Evolutionary conservation across 768 basidiomycete genomes (phyloP).

Genomic region (Lactarius psammicola): DNA sequence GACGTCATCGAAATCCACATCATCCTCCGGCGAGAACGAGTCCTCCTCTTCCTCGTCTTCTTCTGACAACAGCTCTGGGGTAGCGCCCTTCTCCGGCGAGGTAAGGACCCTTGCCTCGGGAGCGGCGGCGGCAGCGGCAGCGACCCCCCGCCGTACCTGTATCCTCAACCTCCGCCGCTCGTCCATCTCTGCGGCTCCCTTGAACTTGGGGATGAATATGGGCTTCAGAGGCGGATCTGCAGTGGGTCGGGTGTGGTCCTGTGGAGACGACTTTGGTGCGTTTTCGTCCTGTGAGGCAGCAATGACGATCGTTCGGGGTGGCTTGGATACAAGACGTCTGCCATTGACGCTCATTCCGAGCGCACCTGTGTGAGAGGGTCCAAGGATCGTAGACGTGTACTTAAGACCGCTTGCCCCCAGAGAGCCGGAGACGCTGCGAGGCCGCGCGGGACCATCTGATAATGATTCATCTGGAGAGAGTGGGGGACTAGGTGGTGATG

Average conservation of each 20-base stretch:
- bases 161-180: slow-evolving; percentile 63
- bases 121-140: slow-evolving; percentile 28
- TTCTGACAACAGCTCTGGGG: slow-evolving; percentile 50
- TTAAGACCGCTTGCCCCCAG: slow-evolving; percentile 60
- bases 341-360: slow-evolving; percentile 76
- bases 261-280: slow-evolving; percentile 15
- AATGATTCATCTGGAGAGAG: slow-evolving; percentile 69
- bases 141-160: slow-evolving; percentile 53
- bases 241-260: slow-evolving; percentile 11
- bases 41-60: slow-evolving; percentile 49
- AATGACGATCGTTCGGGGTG: not conserved
- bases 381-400: slow-evolving; percentile 90
- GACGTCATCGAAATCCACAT: slow-evolving; percentile 50
- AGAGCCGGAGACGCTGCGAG: slow-evolving; percentile 38
- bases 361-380: slow-evolving; percentile 60
- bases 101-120: slow-evolving; percentile 37
- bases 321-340: slow-evolving; percentile 6
- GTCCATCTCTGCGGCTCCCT: slow-evolving; percentile 86
- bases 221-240: slow-evolving; percentile 37
- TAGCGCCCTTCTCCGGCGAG: slow-evolving; percentile 40
- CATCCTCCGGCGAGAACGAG: slow-evolving; percentile 43
- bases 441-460: slow-evolving; percentile 40
- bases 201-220: slow-evolving; percentile 74
- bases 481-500: slow-evolving; percentile 64
- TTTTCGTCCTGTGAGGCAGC: slow-evolving; percentile 9